A percentile compares a stretch with the other conserved stretches of the same genome.
These are phyloP conservation scores for Tricholoma bakamatsutake DNA, from an alignment of 768 basidiomycete species.

Conservation along the genomic window DNA sequence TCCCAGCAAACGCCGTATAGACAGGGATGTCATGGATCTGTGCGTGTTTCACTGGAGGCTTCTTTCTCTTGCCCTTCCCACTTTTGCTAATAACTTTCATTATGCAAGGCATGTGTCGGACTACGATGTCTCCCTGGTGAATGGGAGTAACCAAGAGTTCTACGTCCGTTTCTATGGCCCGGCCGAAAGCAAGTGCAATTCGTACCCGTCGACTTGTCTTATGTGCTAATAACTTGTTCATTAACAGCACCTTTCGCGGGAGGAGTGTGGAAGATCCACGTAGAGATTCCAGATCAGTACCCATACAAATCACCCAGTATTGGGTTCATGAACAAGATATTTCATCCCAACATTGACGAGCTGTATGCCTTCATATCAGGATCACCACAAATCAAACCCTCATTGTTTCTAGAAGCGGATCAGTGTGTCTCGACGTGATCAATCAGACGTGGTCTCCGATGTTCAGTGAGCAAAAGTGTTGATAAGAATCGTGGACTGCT, in stretches of 20 bases:
- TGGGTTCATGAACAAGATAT: conserved; percentile 99
- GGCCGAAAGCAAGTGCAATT: conserved; percentile 71
- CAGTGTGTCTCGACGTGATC: conserved; percentile 97
- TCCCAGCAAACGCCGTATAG: conserved; percentile 87
- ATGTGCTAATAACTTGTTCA: conserved; percentile 2
- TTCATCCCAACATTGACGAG: conserved; percentile 99
- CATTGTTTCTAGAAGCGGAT: conserved; percentile 68
- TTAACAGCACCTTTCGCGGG: conserved; percentile 88
- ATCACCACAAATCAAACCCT: conserved; percentile 3
- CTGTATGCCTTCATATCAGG: conserved; percentile 51
- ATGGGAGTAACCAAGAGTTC: conserved; percentile 99
- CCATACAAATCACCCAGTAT: conserved; percentile 99
- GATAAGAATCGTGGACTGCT: not conserved
- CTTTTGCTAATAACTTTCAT: conserved; percentile 8
- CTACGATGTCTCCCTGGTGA: conserved; percentile 95
- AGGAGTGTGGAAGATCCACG: conserved; percentile 99
- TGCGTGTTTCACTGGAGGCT: conserved; percentile 30
- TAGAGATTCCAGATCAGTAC: conserved; percentile 97
- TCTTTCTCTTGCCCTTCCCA: conserved; percentile 1
- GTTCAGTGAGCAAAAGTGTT: conserved; percentile 70
- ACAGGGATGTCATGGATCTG: conserved; percentile 99
- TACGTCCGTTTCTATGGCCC: conserved; percentile 95
- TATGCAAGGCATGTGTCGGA: conserved; percentile 87
- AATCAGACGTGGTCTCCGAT: conserved; percentile 99
- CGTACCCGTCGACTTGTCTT: not conserved